Evolutionary conservation across 805 yeast species (phyloP).

Genomic region (Tetrapisispora namnaoensis): DNA sequence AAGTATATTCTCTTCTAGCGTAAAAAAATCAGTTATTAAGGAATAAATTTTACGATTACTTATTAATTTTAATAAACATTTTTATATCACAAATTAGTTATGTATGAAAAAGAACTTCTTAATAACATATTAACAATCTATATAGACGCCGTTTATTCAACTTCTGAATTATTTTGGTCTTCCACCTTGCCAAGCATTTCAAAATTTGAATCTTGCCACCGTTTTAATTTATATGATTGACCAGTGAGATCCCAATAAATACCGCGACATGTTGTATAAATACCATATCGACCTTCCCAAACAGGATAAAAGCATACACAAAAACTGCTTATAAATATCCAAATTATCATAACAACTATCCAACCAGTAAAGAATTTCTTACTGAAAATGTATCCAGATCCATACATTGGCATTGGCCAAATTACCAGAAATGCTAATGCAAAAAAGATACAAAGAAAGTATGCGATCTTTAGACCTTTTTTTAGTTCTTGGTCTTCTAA

Average conservation of each 20-base stretch:
- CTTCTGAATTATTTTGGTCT: conserved; percentile 44
- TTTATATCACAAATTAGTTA: too few species aligned
- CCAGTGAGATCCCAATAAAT: conserved; percentile 81
- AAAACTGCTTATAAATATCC: conserved; percentile 62
- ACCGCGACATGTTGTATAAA: conserved; percentile 59
- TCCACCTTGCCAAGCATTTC: conserved; percentile 67
- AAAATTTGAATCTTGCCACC: conserved; percentile 69
- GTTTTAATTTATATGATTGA: conserved; percentile 57
- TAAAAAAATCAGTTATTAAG: neutral
- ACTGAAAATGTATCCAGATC: conserved; percentile 64
- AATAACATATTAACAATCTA: too few species aligned
- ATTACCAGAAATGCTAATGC: conserved; percentile 56
- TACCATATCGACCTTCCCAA: conserved; percentile 62
- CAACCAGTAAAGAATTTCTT: conserved; percentile 79
- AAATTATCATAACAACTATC: conserved; percentile 71
- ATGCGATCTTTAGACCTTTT: conserved; percentile 53
- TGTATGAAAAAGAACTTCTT: too few species aligned
- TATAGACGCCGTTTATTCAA: conserved; percentile 4
- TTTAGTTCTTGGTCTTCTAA: conserved; percentile 44
- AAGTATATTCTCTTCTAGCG: neutral
- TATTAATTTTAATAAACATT: too few species aligned
- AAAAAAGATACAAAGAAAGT: conserved; percentile 47
- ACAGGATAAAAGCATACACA: conserved; percentile 62
- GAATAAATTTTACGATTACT: too few species aligned
- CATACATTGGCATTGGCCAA: conserved; percentile 97